A percentile compares a stretch with the other conserved stretches of the same genome.
phyloP scores from a whole-genome alignment of 2,329 filamentous ascomycete species.

The Nakataea oryzae region DNA sequence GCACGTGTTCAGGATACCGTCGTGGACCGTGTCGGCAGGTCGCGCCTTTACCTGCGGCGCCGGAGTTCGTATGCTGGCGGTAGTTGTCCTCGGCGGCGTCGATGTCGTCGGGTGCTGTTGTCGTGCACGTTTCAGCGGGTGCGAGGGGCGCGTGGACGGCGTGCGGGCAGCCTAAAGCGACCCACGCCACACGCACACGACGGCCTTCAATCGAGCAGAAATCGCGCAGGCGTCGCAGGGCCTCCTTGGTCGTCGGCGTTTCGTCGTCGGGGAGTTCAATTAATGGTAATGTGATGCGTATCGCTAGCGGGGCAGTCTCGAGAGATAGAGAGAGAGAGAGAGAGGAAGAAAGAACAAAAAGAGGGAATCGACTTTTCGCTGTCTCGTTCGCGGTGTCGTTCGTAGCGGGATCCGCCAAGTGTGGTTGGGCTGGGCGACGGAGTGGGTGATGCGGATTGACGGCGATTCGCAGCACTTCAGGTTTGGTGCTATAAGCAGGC shows the following conservation, averaged over 20 bases:
- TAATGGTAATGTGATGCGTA: background rate
- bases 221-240: background rate
- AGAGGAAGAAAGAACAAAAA: no score
- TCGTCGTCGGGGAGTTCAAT: background rate
- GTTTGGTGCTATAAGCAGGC: no score
- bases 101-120: background rate
- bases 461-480: background rate
- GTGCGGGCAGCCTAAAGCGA: background rate
- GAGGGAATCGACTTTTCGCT: background rate
- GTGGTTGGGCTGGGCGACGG: background rate
- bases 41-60: background rate
- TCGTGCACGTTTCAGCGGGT: background rate
- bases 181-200: background rate
- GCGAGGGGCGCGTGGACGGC: background rate
- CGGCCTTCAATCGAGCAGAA: background rate
- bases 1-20: background rate
- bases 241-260: background rate
- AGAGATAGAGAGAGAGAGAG: no score
- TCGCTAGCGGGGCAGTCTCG: background rate
- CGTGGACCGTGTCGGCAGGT: background rate
- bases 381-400: background rate
- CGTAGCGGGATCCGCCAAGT: background rate
- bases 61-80: background rate
- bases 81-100: background rate
- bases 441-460: background rate